Evolutionary conservation across 305 asterid genomes (phyloP).

Genomic region (Rubia occidens): DNA sequence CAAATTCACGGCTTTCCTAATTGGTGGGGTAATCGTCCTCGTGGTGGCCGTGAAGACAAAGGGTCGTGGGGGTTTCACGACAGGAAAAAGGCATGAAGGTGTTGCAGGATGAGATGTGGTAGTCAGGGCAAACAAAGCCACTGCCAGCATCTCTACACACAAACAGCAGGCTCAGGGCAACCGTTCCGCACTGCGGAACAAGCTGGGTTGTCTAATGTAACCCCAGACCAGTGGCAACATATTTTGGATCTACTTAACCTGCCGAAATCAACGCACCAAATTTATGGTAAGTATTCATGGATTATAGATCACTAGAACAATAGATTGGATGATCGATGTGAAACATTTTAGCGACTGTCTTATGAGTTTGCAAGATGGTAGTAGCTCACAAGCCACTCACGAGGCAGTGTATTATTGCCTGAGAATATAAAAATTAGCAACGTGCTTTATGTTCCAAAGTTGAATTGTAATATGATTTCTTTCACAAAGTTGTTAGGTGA

Average conservation of each 20-base stretch:
- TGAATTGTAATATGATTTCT: background rate
- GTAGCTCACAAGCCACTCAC: background rate
- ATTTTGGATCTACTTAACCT: background rate
- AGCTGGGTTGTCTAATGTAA: background rate
- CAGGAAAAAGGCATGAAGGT: too few species aligned
- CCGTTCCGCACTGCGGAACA: background rate
- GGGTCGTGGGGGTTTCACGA: too few species aligned
- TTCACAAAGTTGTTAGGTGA: slow-evolving; percentile 3
- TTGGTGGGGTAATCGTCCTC: too few species aligned
- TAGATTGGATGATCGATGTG: background rate
- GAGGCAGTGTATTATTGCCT: slow-evolving; percentile 1
- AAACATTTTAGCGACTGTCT: background rate
- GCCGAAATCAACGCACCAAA: background rate
- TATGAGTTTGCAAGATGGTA: background rate
- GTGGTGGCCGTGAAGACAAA: too few species aligned
- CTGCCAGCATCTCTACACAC: too few species aligned
- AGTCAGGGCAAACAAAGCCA: too few species aligned
- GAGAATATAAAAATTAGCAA: background rate
- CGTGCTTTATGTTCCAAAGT: background rate
- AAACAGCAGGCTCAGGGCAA: too few species aligned
- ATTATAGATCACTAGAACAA: background rate
- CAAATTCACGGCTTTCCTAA: too few species aligned
- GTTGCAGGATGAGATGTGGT: too few species aligned
- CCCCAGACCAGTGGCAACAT: background rate
- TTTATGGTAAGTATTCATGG: background rate